Evolutionary conservation across 2,329 filamentous ascomycete genomes (phyloP), one percentile per base, ranked within the genome.

Genomic region (Fusarium sp.): DNA sequence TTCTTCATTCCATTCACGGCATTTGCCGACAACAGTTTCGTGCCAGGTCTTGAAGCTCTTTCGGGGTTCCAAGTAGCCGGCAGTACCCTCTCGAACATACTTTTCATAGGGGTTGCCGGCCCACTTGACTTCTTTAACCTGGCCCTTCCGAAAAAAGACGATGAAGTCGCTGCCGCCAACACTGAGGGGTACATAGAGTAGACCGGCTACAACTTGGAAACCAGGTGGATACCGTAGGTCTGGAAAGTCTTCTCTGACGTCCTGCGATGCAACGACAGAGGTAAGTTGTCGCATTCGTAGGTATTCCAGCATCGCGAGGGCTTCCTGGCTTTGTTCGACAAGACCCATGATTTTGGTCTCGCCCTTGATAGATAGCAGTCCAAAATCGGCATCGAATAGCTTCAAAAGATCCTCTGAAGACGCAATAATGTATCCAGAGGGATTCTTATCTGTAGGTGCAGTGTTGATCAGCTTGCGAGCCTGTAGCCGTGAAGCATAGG

Each of bases 401-500:
- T 91, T 94, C 8, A 98, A 81, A 0, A 98, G 83, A 77, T 98
- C 95, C 60, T 97, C 94, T 0, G 94, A 96, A 0, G 94, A 96
- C 1, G 94, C 94, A 64, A 97, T 92, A 54, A 98, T 97, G 79
- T 97, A 97, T 0, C 94, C 94, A 0, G 94, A 94, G 1, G 94
- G 94, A 59, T 96, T 97, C 62, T 91, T 89, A 70, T 94, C 89
- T 0, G 93, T 94, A 0, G 95, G 93, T 1, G 93, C 90, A 0
- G 94, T 96, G 73, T 96, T 96, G 80, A 97, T 97, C 22, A 97
- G 87, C 79, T 97, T 97, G 30, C 95, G 90, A 10, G 94, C 94
- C 75, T 97, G 94, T 0, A 98, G 84, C 32, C 94, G 89, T 4
- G 93, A 95, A 8, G 94, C 93, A 79, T 97, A 97, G 0, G 94